These are phyloP conservation scores for Fusarium sp. DNA, from an alignment of 2,329 filamentous ascomycete species.

Conservation along the genomic window DNA sequence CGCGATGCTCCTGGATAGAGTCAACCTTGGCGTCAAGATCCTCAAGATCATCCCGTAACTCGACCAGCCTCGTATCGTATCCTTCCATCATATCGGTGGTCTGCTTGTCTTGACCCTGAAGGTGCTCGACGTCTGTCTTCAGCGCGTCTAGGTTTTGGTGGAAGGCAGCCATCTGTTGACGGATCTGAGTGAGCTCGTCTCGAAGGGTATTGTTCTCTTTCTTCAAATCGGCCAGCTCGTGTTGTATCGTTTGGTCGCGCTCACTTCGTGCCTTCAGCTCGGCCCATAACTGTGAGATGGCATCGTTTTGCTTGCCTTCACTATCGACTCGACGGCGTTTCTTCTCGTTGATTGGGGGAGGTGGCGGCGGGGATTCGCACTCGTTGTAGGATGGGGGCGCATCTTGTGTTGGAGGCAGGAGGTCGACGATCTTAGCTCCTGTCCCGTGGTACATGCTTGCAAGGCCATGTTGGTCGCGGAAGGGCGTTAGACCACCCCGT, in stretches of 20 bases:
- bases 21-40: slow-evolving; percentile 26
- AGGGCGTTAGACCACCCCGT: not conserved
- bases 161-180: slow-evolving; percentile 2
- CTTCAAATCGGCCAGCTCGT: slow-evolving; percentile 4
- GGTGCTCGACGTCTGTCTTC: slow-evolving; percentile 14
- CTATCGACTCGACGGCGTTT: slow-evolving; percentile 18
- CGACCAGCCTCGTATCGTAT: slow-evolving; percentile 20
- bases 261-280: slow-evolving; percentile 16
- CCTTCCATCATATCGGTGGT: slow-evolving; percentile 10
- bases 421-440: slow-evolving; percentile 10
- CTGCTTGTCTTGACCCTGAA: slow-evolving; percentile 9
- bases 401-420: not conserved
- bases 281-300: slow-evolving; percentile 4
- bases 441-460: slow-evolving; percentile 17
- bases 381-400: slow-evolving; percentile 18
- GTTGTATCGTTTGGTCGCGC: slow-evolving; percentile 2
- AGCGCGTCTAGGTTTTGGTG: not conserved
- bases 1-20: slow-evolving; percentile 19
- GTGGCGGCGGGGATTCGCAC: slow-evolving; percentile 3
- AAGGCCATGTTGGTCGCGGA: not conserved
- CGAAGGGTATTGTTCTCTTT: slow-evolving; percentile 3
- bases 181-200: not conserved
- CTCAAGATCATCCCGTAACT: slow-evolving; percentile 14
- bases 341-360: slow-evolving; percentile 8
- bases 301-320: not conserved